These are phyloP conservation scores for Trichosanthes truncata DNA, from an alignment of 306 rosid species.

Conservation along the genomic window DNA sequence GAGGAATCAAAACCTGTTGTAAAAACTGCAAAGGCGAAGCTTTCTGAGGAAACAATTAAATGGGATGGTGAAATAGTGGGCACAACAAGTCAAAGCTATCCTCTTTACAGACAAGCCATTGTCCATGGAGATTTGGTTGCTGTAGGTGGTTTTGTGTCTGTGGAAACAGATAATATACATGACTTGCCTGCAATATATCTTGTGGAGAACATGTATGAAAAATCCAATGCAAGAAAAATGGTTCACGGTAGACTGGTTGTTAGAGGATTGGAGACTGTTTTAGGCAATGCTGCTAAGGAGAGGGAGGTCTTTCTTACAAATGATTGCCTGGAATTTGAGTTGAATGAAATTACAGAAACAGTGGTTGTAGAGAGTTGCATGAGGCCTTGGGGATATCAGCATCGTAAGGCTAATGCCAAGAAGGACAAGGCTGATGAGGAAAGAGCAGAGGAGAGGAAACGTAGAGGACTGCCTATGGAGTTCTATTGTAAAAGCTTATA, in stretches of 20 bases:
- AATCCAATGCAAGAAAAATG: conserved; percentile 52
- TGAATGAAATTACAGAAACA: conserved; percentile 41
- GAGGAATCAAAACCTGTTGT: conserved; percentile 26
- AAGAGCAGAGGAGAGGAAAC: conserved; percentile 78
- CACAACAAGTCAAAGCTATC: conserved; percentile 44
- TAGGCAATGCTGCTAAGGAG: conserved; percentile 81
- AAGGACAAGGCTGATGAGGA: conserved; percentile 51
- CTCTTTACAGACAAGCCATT: conserved; percentile 39
- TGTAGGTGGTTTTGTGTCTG: conserved; percentile 60
- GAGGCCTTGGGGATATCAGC: conserved; percentile 72
- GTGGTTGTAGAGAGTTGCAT: conserved; percentile 30
- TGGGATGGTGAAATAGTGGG: conserved; percentile 64
- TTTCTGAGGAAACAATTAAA: conserved; percentile 25
- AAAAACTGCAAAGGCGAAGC: conserved; percentile 18
- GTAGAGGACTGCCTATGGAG: conserved; percentile 61
- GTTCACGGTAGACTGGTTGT: conserved; percentile 76
- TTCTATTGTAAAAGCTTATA: conserved; percentile 77
- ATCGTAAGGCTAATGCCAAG: conserved; percentile 51
- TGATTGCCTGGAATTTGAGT: conserved; percentile 48
- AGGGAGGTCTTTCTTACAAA: conserved; percentile 81
- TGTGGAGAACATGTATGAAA: conserved; percentile 80
- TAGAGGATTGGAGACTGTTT: conserved; percentile 71
- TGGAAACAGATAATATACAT: conserved; percentile 45
- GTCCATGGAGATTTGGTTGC: conserved; percentile 50
- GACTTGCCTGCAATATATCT: conserved; percentile 46